phyloP scores from a whole-genome alignment of 2,329 filamentous ascomycete genomes.

The Sporothrix schenckii region DNA sequence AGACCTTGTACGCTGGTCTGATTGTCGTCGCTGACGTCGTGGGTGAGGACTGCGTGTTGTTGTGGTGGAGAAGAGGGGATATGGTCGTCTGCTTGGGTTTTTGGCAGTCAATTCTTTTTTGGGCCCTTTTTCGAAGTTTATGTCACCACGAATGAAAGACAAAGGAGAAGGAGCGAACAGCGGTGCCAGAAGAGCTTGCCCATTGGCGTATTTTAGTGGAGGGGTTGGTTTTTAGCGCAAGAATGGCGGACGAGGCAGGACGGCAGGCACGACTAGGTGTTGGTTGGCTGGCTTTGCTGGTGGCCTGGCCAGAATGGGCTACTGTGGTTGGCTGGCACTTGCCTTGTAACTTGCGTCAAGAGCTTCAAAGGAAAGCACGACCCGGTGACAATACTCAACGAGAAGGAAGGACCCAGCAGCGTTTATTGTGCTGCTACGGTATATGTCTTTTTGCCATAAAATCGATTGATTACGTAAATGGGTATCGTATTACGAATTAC shows the following conservation, averaged over 20 bases:
- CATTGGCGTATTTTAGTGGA: constrained; percentile 31
- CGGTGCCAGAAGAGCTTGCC: not conserved
- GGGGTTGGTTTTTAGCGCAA: constrained; percentile 29
- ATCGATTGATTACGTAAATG: not conserved
- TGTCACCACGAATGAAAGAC: constrained; percentile 1
- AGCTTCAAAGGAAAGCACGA: not conserved
- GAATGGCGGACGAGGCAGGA: not conserved
- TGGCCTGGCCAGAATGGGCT: not conserved
- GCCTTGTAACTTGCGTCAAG: not conserved
- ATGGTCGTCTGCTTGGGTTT: not conserved
- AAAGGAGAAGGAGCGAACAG: not conserved
- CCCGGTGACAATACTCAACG: not conserved
- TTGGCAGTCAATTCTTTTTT: not conserved
- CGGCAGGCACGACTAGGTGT: constrained; percentile 13
- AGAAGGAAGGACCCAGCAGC: not conserved
- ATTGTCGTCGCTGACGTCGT: constrained; percentile 3
- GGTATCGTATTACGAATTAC: constrained; percentile 16
- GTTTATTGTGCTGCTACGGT: no score
- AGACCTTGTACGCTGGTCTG: not conserved
- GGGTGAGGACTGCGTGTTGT: not conserved
- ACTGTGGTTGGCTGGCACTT: constrained; percentile 7
- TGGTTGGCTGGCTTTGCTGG: constrained; percentile 2
- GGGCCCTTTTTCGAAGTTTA: constrained; percentile 25
- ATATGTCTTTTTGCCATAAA: not conserved
- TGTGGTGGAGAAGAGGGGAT: not conserved